Evolutionary conservation across 192 early-diverging fungal genomes (phyloP), one percentile per base, ranked within the genome.

Genomic region (Podila verticillata): DNA sequence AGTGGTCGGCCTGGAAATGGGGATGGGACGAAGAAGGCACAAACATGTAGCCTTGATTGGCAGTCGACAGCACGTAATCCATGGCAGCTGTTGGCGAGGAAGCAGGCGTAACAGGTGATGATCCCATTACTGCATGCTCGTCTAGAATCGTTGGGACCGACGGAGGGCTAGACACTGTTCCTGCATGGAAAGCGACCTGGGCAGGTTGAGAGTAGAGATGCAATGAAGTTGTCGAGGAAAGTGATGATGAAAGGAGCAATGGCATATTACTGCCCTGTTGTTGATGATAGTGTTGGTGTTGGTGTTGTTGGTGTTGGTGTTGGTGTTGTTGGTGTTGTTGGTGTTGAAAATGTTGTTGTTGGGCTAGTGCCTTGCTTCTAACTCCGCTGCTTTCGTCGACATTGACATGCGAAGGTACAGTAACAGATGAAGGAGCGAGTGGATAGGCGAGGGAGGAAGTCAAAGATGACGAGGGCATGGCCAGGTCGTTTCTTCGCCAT

Each of bases 21-120:
- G 49, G 10, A 32, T 59, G 20, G 5, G 63, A 30, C n/a, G 34
- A n/a, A 19, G 63, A 48, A 10, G 15, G 47, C 28, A 20, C 56
- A 19, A 68, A 54, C 26, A 68, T 31, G 66, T 35, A 67, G 47
- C 66, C 59, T 19, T 79, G 75, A 59, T 66, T n/a, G 24, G 20
- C 24, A n/a, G 51, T 63, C 54, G 75, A 62, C 39, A 77, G 35
- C 60, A 61, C 34, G 64, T 65, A 70, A 24, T 70, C 63, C 62
- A 77, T 70, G 29, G 22, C 57, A 20, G 68, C 39, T 3, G 72
- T 7, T 19, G 60, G 39, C 22, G 57, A 35, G n/a, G 68, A 34
- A 30, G 59, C 17, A 61, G 28, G 28, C 6, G 61, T 36, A n/a
- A 3, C 57, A 7, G 61, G 39, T 7, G 75, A 67, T 71, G 75